Percentiles rank a stretch among this genome's conserved stretches.
phyloP scores from a whole-genome alignment of 192 early-diverging fungal genomes.

The Gigaspora rosea region DNA sequence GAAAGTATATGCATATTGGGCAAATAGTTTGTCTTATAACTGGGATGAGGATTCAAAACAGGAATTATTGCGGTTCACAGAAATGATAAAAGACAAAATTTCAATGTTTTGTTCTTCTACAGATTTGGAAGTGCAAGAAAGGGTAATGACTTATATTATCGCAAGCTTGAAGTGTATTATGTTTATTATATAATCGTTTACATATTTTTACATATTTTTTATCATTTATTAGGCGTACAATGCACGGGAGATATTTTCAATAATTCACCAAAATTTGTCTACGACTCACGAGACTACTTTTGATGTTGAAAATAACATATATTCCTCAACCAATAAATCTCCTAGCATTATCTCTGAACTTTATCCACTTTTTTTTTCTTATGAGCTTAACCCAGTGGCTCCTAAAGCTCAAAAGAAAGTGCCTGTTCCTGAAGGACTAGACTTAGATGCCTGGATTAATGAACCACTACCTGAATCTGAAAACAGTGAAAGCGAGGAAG shows the following conservation, averaged over 20 bases:
- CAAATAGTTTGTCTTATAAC: constrained; percentile 49
- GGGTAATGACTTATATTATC: constrained; percentile 44
- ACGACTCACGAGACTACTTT: constrained; percentile 35
- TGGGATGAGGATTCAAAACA: constrained; percentile 54
- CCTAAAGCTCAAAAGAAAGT: constrained; percentile 89
- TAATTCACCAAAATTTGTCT: constrained; percentile 47
- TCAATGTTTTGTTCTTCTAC: constrained; percentile 51
- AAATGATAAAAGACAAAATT: constrained; percentile 50
- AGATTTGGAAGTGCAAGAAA: constrained; percentile 80
- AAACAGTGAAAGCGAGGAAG: constrained; percentile 47
- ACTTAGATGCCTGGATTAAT: constrained; percentile 81
- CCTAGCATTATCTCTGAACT: constrained; percentile 59
- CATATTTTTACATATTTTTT: constrained; percentile 16
- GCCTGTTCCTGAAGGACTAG: constrained; percentile 82
- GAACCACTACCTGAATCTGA: constrained; percentile 69
- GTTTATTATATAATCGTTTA: constrained; percentile 27
- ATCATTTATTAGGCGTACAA: constrained; percentile 46
- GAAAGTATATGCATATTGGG: constrained; percentile 69
- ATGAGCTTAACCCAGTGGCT: constrained; percentile 90
- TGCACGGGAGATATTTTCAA: constrained; percentile 49
- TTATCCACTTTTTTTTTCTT: constrained; percentile 68
- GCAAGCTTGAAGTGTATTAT: neutral
- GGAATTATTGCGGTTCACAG: constrained; percentile 50
- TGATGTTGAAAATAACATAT: neutral
- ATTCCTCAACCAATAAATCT: constrained; percentile 38